phyloP scores from a whole-genome alignment of 1,139 yeast genomes.

The Yamadazyma diddensiae region DNA sequence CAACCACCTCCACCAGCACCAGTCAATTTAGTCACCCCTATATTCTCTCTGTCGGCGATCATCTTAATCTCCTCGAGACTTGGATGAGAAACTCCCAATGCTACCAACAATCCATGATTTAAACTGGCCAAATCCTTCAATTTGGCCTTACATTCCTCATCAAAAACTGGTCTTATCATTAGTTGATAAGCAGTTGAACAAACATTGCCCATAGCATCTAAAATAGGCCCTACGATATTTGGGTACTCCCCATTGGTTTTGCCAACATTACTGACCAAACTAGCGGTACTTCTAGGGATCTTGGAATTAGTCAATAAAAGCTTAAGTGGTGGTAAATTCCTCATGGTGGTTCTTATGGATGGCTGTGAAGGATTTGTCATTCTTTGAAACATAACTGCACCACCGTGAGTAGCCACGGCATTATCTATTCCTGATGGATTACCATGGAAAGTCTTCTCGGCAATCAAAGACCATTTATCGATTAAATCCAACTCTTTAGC shows the following conservation, averaged over 20 bases:
- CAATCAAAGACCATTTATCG: slow-evolving; percentile 86
- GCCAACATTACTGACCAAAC: slow-evolving; percentile 76
- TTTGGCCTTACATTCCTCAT: slow-evolving; percentile 38
- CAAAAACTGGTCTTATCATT: slow-evolving; percentile 53
- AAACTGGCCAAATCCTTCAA: slow-evolving; percentile 70
- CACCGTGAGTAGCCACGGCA: slow-evolving; percentile 94
- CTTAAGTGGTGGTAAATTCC: slow-evolving; percentile 72
- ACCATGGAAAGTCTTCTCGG: slow-evolving; percentile 95
- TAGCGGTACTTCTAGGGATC: slow-evolving; percentile 84
- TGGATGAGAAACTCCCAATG: slow-evolving; percentile 93
- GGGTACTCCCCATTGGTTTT: slow-evolving; percentile 52
- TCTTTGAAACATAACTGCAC: slow-evolving; percentile 88
- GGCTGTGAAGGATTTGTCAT: slow-evolving; percentile 49
- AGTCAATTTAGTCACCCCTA: slow-evolving; percentile 91
- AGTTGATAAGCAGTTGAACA: slow-evolving; percentile 67
- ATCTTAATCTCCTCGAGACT: slow-evolving; percentile 69
- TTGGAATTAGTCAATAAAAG: slow-evolving; percentile 80
- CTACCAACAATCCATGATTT: slow-evolving; percentile 83
- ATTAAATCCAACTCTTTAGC: slow-evolving; percentile 55
- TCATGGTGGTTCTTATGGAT: slow-evolving; percentile 60
- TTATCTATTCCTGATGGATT: slow-evolving; percentile 97
- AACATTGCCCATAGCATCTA: slow-evolving; percentile 68
- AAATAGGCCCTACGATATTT: slow-evolving; percentile 50
- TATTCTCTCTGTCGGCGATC: slow-evolving; percentile 53
- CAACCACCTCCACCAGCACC: slow-evolving; percentile 99